Evolutionary conservation across 2,329 filamentous ascomycete species (phyloP), one percentile per base, ranked within the genome.

Genomic region (Mycogone perniciosa): DNA sequence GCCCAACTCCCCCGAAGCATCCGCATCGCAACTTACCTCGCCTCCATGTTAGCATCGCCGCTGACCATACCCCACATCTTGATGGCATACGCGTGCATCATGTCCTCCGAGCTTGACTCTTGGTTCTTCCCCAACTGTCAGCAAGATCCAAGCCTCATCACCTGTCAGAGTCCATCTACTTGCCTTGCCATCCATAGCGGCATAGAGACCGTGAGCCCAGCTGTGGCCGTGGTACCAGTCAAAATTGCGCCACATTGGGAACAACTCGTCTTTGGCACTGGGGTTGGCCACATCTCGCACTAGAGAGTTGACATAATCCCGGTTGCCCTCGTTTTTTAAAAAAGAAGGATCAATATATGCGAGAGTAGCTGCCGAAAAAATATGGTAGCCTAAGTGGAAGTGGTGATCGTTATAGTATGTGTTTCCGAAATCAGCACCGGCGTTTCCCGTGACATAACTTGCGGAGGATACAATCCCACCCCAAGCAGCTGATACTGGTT

Each of bases 151-250:
- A 44, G 6, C 10, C 7, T 29, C 29, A 3, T 31, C 3, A 5
- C 26, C 41, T 9, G 26, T 11, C 20, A 20, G 20, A 39, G 6
- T 39, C 7, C 10, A 46, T 45, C 38, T 7, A 53, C 44, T 47
- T 43, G 73, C 82, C 70, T 91, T 91, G 54, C 88, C 88, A 64
- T 92, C 86, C 50, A 72, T 73, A 35, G 79, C 76, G 55, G 86
- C 80, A 60, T 82, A 88, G 5, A 92, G 70, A 1, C 88, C 88
- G 50, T 89, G 89, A 2, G 92, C 92, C 89, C 92, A 96, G 52
- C 86, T 90, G 74, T 97, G 93, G 2, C 92, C 93, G 62, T 95
- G 84, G 67, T 85, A 97, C 89, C 89, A 96, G 69, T 97, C 93
- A 63, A 96, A 97, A 51, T 76, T 81, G 44, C 93, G 81, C 54